Base-by-base conservation (phyloP, 108 stramenopile species). In the Fistulifera pelliculosa region DNA sequence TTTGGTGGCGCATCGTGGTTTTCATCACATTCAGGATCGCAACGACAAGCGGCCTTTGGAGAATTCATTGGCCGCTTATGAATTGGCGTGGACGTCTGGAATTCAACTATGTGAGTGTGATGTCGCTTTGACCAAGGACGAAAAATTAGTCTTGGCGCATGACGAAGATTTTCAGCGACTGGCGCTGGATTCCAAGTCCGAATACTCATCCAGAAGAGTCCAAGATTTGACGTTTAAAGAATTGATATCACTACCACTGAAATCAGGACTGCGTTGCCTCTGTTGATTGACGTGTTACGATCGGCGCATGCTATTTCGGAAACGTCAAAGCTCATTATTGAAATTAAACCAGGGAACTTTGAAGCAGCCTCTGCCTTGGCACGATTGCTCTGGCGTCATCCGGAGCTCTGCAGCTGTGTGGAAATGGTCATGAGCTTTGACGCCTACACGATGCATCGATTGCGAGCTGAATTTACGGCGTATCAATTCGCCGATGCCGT, bases 51-150 rank as follows among this genome's bases (percentile, higher is more conserved):
- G 85, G 15, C 85, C 85, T 12, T 39, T 87, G 3, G 81, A 87
- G 47, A 87, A 87, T 56, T 80, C 79, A 17, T 58, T 87, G 10
- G 58, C 67, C 10, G 79, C 81, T 14, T 87, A 73, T 58, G 85
- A 87, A 58, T 52, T 69, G 19, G 85, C 85, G 22, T 87, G 85
- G 85, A 70, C 70, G 21, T 69, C 60, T 45, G 85, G 85, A 0
- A 74, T 87, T 47, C 68, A 80, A 28, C 66, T 87, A 0, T 83
- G 85, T 52, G 85, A 87, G 51, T 87, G 85, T 39, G 85, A 87
- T 52, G 72, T 87, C 27, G 81, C 81, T 16, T 52, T 87, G 45
- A 87, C 85, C 13, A 78, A 79, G 57, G 85, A 87, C 53, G 85
- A 83, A 61, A 80, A 81, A 49, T 63, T 87, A 15, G 74, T 87